Conservation (phyloP, 2,329 filamentous ascomycete genomes). For the Epichloe brachyelytri region DNA sequence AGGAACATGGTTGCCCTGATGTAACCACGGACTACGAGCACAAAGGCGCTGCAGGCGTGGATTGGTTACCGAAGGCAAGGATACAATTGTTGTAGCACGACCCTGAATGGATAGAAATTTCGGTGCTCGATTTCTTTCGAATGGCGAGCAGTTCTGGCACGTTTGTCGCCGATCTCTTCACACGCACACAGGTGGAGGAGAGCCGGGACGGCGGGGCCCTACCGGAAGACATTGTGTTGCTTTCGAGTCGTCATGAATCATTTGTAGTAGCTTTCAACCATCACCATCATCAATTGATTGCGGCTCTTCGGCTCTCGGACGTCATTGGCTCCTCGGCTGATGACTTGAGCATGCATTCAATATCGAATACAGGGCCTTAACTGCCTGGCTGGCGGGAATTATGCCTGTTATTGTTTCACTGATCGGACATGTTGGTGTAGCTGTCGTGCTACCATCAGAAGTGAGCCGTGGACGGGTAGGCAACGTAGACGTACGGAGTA, state of each 20-base stretch:
- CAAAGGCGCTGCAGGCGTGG: neutral
- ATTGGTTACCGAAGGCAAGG: constrained; percentile 3
- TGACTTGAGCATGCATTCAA: neutral
- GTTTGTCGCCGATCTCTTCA: neutral
- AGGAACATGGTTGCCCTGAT: neutral
- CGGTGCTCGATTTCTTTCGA: neutral
- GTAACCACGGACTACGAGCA: neutral
- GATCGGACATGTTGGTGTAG: no score
- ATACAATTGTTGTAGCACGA: neutral
- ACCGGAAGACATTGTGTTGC: neutral
- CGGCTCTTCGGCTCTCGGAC: neutral
- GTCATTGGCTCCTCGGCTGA: neutral
- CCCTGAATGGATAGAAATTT: neutral
- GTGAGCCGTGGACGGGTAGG: no score
- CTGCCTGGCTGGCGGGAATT: neutral
- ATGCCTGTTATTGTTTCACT: no score
- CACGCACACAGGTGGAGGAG: neutral
- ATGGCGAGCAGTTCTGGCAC: neutral
- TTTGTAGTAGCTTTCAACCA: neutral
- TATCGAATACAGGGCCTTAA: neutral
- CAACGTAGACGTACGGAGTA: no score
- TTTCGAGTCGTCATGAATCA: neutral
- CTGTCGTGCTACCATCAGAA: no score
- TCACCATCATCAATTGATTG: neutral
- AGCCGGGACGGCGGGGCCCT: neutral